Evolutionary conservation across 1,139 yeast genomes (phyloP).

Genomic region (Kodamaea suecica): DNA sequence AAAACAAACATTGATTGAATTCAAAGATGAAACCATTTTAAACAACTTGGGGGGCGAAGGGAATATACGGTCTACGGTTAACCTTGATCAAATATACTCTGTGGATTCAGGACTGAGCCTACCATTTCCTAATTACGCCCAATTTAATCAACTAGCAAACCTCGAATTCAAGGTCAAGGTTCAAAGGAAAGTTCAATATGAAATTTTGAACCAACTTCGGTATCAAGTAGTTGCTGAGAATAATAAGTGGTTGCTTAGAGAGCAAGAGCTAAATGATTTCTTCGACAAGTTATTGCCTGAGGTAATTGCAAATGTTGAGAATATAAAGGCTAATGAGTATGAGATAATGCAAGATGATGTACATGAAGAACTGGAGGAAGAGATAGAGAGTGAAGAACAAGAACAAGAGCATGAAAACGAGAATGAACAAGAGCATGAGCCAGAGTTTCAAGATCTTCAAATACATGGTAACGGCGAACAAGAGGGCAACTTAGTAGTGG

Average conservation of each 20-base stretch:
- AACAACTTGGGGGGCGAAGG: conserved; percentile 13
- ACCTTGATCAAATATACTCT: conserved; percentile 26
- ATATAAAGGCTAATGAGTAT: conserved; percentile 25
- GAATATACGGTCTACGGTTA: conserved; percentile 18
- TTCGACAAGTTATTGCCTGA: conserved; percentile 29
- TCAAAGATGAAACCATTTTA: conserved; percentile 23
- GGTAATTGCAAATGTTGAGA: conserved; percentile 31
- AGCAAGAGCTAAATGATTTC: conserved; percentile 37
- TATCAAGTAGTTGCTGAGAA: conserved; percentile 31
- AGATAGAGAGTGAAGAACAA: conserved; percentile 12
- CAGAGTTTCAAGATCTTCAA: no score
- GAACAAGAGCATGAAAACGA: conserved; percentile 13
- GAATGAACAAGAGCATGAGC: conserved; percentile 7
- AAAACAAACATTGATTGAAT: conserved; percentile 26
- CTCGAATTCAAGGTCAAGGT: conserved; percentile 35
- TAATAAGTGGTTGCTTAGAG: conserved; percentile 41
- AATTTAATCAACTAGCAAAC: conserved; percentile 31
- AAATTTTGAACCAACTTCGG: conserved; percentile 32
- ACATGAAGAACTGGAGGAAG: conserved; percentile 11
- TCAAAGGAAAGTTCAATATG: conserved; percentile 35
- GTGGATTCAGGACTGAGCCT: conserved; percentile 23
- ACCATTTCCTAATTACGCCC: conserved; percentile 30
- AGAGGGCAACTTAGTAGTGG: conserved; percentile 5
- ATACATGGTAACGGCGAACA: conserved; percentile 7
- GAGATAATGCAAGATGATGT: conserved; percentile 18